Percentiles rank a stretch among this genome's conserved stretches.
Evolutionary conservation across 345 rosid genomes (phyloP).

Genomic region (Populus deltoides): DNA sequence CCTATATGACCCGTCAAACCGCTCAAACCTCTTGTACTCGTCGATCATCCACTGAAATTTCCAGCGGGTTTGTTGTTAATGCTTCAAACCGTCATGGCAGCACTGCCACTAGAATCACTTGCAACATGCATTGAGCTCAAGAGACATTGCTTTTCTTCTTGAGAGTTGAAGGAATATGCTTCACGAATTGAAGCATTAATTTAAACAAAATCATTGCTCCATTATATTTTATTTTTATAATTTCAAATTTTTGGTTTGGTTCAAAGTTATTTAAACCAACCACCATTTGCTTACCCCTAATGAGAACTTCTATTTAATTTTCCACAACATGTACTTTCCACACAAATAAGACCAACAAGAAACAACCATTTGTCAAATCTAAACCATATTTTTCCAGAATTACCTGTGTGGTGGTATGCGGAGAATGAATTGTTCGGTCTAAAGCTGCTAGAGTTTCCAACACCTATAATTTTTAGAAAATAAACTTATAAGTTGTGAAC

Average conservation of each 20-base stretch:
- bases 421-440: constrained; percentile 92
- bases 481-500: neutral
- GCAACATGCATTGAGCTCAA: too few species aligned
- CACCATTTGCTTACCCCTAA: neutral
- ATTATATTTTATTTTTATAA: too few species aligned
- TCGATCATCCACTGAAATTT: too few species aligned
- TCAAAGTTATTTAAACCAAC: too few species aligned
- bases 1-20: rapidly evolving
- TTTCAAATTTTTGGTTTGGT: too few species aligned
- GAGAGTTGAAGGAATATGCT: too few species aligned
- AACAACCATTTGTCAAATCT: constrained; percentile 6
- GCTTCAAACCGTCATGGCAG: neutral
- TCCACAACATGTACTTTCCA: neutral
- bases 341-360: neutral
- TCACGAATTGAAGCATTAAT: too few species aligned
- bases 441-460: constrained; percentile 92
- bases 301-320: neutral
- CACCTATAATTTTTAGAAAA: constrained; percentile 49
- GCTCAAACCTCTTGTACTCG: neutral
- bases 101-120: neutral
- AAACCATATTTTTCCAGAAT: constrained; percentile 5
- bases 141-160: too few species aligned
- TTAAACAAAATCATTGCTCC: neutral
- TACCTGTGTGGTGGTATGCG: constrained; percentile 96
- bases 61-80: too few species aligned